Base-by-base conservation (phyloP, 2,329 filamentous ascomycete genomes). In the Nemania abortiva region DNA sequence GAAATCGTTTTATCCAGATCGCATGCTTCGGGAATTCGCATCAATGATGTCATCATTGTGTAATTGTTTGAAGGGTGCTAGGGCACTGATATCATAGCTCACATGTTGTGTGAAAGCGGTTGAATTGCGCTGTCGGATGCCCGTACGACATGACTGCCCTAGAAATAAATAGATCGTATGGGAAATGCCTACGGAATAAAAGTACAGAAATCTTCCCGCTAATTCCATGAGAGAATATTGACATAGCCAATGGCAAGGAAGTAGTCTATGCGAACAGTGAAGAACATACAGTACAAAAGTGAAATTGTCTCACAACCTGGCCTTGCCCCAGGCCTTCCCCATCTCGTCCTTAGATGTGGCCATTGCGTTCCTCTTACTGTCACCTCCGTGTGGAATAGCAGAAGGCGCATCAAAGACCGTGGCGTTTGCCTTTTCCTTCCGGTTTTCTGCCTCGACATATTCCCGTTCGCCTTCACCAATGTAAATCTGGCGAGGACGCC, bases 401-500 rank as follows among this genome's bases (percentile, higher is more conserved):
- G 77, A 75, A 1, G 81, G 81, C 2, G 76, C 77, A 54, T 80
- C 81, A 39, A 82, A 82, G 1, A 79, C 73, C 2, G 72, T 74
- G 1, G 74, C 75, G 6, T 73, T 74, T 10, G 73, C 67, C 65
- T 80, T 79, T 68, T 78, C 76, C 66, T 73, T 71, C 45, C 84
- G 77, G 18, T 79, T 57, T 4, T 75, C 73, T 0, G 79, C 70
- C 7, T 82, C 78, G n/a, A 85, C 76, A 66, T 86, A 86, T 13
- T 83, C 77, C 34, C 84, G 76, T 76, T 83, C 77, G 2, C 79
- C 78, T 60, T 84, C 80, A 18, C 84, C 84, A 0, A 85, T 50
- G 72, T 86, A 86, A 18, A 86, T 73, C 78, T 86, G 84, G 54
- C 84, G 75, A 0, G 84, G 84, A 1, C 84, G 75, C 82, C 84